Evolutionary conservation across 2,329 filamentous ascomycete genomes (phyloP), one percentile per base, ranked within the genome.

Genomic region (Myriosclerotinia scirpicola): DNA sequence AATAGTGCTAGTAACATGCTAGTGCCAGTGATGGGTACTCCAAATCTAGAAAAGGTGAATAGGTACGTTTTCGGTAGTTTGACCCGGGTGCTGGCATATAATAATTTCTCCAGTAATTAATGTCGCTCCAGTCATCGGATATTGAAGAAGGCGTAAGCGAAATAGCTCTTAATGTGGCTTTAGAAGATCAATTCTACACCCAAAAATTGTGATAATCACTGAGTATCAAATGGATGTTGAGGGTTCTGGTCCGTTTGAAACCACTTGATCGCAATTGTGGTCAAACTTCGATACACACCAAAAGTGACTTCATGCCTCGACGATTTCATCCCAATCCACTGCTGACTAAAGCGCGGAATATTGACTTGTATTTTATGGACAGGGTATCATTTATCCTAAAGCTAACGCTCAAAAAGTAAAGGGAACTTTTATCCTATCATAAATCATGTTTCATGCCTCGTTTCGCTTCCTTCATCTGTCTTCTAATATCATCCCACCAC

Each of bases 321-420:
- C 7, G 14, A 14, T 42, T n/a, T 38, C 40, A 38, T 44, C 17
- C 15, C n/a, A 26, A 15, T 61, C n/a, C n/a, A 30, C 15, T 26
- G 30, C 15, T 12, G n/a, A 38, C 34, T 48, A 9, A 48, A 38
- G 20, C 12, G 6, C n/a, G 22, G n/a, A 61, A 34, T 15, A 44
- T 20, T 12, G 22, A 60, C 3, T 60, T 60, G 17, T 60, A 60
- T 54, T 60, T 17, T 60, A 60, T 54, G 48, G 53, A 53, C 54
- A 65, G 64, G 64, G 64, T 65, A 65, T 65, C 64, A 54, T 52
- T 60, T 42, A 60, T 65, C 48, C 52, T 60, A 38, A 61, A 61
- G 26, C 40, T 60, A 65, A 61, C 22, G 30, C 30, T 60, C 53
- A 65, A 52, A n/a, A 44, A 44, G 36, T 8, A 42, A 62, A 42